Evolutionary conservation across 768 basidiomycete genomes (phyloP).

Genomic region (Termitomyces sp.): DNA sequence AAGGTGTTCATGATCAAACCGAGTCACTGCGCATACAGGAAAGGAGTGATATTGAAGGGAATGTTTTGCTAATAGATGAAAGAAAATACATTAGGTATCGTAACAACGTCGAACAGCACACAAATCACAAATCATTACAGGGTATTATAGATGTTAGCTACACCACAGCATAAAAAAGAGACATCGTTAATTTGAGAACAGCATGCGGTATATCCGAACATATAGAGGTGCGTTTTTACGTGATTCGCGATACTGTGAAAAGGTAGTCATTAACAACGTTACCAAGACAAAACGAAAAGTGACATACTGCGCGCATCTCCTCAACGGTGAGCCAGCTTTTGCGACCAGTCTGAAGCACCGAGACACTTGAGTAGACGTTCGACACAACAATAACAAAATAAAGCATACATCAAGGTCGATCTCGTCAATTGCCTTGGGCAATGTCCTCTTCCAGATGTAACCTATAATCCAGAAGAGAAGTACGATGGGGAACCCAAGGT

Average conservation of each 20-base stretch:
- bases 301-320: constrained; percentile 36
- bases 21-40: too few species aligned
- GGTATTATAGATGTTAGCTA: not conserved
- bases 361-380: not conserved
- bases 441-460: constrained; percentile 36
- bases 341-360: constrained; percentile 29
- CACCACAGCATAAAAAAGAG: not conserved
- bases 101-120: not conserved
- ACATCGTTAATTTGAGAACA: constrained; percentile 33
- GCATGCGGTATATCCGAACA: constrained; percentile 33
- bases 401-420: constrained; percentile 37
- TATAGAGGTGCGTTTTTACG: constrained; percentile 31
- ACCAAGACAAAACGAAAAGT: not conserved
- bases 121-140: not conserved
- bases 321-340: constrained; percentile 44
- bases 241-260: constrained; percentile 33
- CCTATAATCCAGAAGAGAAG: constrained; percentile 35
- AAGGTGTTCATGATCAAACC: too few species aligned
- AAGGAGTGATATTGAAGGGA: too few species aligned
- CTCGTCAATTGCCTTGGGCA: constrained; percentile 30
- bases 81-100: not conserved
- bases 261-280: not conserved
- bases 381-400: not conserved
- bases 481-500: constrained; percentile 38
- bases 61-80: too few species aligned